Percentiles rank a stretch among this genome's conserved stretches.
Conservation (phyloP, 257 asterid species). For the Solanum piurae region DNA sequence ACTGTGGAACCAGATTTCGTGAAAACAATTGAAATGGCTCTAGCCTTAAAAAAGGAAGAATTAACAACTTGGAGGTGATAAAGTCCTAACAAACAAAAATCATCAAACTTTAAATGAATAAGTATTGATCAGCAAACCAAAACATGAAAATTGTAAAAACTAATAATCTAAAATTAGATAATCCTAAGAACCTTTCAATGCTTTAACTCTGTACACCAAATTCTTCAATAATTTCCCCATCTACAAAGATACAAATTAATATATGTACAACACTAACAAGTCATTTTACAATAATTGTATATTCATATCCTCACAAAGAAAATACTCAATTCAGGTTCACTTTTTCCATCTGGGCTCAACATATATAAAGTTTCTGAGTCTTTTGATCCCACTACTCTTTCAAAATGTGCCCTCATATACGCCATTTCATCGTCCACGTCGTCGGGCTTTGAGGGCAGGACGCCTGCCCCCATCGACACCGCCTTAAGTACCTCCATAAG, state of each 20-base stretch:
- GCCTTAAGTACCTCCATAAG: slow-evolving; percentile 74
- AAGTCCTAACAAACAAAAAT: neutral
- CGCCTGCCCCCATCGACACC: slow-evolving; percentile 89
- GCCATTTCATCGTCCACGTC: slow-evolving; percentile 55
- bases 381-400: slow-evolving; percentile 59
- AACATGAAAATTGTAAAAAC: neutral
- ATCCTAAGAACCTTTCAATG: neutral
- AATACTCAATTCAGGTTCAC: slow-evolving; percentile 84
- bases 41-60: neutral
- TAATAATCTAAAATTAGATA: neutral
- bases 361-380: slow-evolving; percentile 82
- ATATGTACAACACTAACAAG: neutral
- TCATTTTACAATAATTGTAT: neutral
- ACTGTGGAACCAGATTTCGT: neutral
- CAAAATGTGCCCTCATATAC: slow-evolving; percentile 71
- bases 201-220: neutral
- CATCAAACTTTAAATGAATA: neutral
- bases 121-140: neutral
- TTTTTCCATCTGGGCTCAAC: slow-evolving; percentile 81
- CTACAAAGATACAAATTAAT: neutral
- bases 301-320: slow-evolving; percentile 66
- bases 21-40: neutral
- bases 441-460: slow-evolving; percentile 51
- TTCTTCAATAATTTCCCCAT: neutral
- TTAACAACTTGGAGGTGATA: neutral